Base-by-base conservation (phyloP, 805 yeast species). In the Suhomyces emberorum region DNA sequence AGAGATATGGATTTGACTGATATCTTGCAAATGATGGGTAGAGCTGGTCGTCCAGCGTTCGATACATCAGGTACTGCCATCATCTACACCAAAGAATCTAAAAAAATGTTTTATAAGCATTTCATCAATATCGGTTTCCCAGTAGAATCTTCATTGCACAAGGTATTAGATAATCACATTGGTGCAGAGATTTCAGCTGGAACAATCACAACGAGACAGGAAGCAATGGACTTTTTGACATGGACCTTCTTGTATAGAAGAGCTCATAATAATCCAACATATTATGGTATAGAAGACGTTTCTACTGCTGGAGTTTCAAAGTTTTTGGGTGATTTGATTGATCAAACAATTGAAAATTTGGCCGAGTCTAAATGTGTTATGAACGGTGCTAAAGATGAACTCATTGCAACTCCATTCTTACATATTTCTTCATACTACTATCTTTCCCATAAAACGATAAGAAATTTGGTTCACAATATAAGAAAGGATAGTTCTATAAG, bases 371-470 rank as follows among this genome's bases (percentile, higher is more conserved):
- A 74, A 44, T 89, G 97, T 70, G 74, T 88, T 7, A 49, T 60
- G 3, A 35, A 69, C 3, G 54, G 60, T 10, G 76, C 78, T 1
- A 72, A 70, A 15, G 73, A 72, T 31, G 70, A 67, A 34, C 60
- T 66, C 17, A 50, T 80, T 22, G 74, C 96, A 6, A 88, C 98
- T 0, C 87, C 95, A 14, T 88, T 79, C 55, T 70, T 93, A 61
- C 76, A 79, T 43, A 86, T 93, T 27, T 76, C 96, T 1, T 88
- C 97, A 2, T 93, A 84, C 62, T 93, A 93, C 61, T 93, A 93
- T 65, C 70, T 93, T 50, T 88, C 96, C 1, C 98, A 93, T 60
- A 79, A 79, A 57, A 89, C 98, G 0, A 77, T 93, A 43, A 70
- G 96, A 40, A 76, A 73, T 38, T 66, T 91, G 35, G 61, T 87